phyloP scores from a whole-genome alignment of 495 filamentous ascomycete species.

The Venustampulla echinocandica region DNA sequence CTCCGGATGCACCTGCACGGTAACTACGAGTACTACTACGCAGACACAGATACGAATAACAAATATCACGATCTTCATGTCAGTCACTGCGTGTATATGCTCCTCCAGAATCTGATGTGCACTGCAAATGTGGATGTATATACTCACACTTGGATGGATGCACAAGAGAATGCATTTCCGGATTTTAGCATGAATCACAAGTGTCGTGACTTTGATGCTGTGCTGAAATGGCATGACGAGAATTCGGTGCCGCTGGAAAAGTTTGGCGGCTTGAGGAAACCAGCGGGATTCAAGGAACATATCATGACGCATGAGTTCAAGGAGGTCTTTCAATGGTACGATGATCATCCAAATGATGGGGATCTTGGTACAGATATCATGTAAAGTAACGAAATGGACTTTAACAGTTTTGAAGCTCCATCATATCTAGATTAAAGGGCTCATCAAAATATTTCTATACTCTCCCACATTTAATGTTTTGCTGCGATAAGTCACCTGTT shows the following conservation, averaged over 20 bases:
- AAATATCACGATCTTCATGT: conserved; percentile 22
- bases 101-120: conserved; percentile 29
- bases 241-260: not conserved
- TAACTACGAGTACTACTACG: conserved; percentile 14
- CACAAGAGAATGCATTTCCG: conserved; percentile 1
- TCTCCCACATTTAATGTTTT: too few species aligned
- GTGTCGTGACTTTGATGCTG: not conserved
- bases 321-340: not conserved
- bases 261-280: not conserved
- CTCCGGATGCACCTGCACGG: conserved; percentile 8
- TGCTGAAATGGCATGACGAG: conserved; percentile 8
- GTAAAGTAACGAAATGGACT: too few species aligned
- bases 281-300: not conserved
- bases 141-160: conserved; percentile 24
- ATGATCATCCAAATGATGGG: not conserved
- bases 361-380: too few species aligned
- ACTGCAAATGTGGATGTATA: conserved; percentile 26
- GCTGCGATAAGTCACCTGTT: too few species aligned
- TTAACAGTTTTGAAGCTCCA: too few species aligned
- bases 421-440: too few species aligned
- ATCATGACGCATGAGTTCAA: not conserved
- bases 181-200: conserved; percentile 5
- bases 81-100: conserved; percentile 26
- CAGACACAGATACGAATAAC: conserved; percentile 1
- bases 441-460: too few species aligned